Conservation (phyloP, 306 rosid genomes). For the Fagus crenata region DNA sequence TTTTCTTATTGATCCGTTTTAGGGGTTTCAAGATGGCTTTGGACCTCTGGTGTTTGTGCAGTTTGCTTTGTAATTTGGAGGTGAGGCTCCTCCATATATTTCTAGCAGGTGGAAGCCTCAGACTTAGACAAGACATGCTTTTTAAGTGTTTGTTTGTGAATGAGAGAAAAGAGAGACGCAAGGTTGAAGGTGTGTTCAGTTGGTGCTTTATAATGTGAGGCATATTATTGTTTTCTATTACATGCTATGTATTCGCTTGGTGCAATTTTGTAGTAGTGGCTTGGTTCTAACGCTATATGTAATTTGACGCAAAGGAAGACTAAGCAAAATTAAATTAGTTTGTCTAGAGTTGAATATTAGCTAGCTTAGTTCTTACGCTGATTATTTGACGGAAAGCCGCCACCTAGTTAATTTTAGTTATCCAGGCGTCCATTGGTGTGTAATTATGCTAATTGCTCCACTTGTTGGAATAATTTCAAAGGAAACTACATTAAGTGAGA, state of each 20-base stretch:
- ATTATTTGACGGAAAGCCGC: conserved; percentile 16
- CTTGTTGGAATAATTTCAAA: too few species aligned
- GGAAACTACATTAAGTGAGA: too few species aligned
- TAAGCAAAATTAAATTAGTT: too few species aligned
- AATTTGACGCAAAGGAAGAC: background rate
- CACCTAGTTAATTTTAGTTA: too few species aligned
- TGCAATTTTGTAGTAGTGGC: conserved; percentile 10
- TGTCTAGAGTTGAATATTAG: background rate
- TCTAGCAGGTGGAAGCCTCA: conserved; percentile 52
- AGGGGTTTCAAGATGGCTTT: conserved; percentile 51
- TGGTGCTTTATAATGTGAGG: background rate
- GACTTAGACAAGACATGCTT: conserved; percentile 50
- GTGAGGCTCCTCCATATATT: conserved; percentile 68
- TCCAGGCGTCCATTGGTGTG: too few species aligned
- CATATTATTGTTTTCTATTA: conserved; percentile 17
- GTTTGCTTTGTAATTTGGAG: conserved; percentile 49
- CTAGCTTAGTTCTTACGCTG: conserved; percentile 43
- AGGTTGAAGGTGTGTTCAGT: background rate
- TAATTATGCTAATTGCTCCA: too few species aligned
- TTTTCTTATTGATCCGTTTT: conserved; percentile 23
- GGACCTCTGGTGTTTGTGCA: conserved; percentile 45
- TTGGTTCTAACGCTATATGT: conserved; percentile 19
- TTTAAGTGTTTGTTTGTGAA: background rate
- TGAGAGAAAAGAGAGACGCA: background rate
- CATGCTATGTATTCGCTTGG: background rate